Conservation (phyloP, 441 rosid species). For the Mallotus japonicus region DNA sequence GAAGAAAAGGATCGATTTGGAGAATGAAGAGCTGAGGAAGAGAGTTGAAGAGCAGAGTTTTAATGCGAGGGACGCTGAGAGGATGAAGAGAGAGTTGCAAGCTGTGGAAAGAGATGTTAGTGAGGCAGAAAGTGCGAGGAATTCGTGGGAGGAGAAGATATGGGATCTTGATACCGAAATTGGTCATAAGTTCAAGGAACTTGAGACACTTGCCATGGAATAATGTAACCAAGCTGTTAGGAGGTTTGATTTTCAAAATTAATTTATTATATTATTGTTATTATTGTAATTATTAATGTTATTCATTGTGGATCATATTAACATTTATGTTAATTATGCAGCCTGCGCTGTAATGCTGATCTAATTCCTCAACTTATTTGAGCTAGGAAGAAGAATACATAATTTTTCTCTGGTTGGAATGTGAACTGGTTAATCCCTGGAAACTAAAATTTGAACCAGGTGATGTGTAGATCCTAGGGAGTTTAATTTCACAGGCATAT, state of each 20-base stretch:
- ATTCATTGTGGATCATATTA: background rate
- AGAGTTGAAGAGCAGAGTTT: constrained; percentile 67
- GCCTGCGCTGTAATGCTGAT: background rate
- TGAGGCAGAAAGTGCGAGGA: constrained; percentile 66
- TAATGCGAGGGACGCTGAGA: constrained; percentile 76
- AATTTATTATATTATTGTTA: background rate
- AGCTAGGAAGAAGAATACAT: background rate
- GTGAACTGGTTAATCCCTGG: background rate
- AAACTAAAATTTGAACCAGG: background rate
- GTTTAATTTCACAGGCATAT: background rate
- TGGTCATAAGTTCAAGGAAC: constrained; percentile 59
- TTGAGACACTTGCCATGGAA: constrained; percentile 59
- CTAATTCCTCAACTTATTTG: background rate
- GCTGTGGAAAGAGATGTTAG: constrained; percentile 78
- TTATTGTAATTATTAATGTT: background rate
- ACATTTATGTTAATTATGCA: background rate
- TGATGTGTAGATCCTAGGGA: background rate
- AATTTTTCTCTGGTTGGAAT: background rate
- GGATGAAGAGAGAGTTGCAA: constrained; percentile 91
- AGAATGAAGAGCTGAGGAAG: constrained; percentile 75
- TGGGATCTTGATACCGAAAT: constrained; percentile 67
- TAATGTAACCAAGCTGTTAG: constrained; percentile 75
- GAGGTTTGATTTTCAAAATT: constrained; percentile 41
- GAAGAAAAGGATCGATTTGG: constrained; percentile 47
- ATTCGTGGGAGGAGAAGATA: constrained; percentile 72